Evolutionary conservation across 2,329 filamentous ascomycete genomes (phyloP).

Genomic region (Falciphora oryzae): DNA sequence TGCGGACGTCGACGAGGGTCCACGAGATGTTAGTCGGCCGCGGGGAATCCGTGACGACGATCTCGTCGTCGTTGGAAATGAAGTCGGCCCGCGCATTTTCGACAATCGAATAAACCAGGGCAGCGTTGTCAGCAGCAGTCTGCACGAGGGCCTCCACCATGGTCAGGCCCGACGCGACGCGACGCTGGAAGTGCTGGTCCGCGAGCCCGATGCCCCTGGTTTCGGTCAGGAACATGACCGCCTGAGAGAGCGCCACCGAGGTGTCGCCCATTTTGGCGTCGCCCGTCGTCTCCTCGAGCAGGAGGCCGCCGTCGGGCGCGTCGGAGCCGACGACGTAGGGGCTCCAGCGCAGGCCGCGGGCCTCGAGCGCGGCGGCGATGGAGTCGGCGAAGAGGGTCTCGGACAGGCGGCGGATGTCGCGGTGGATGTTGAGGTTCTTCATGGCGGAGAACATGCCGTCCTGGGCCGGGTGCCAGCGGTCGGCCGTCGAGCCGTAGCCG

Average conservation of each 20-base stretch:
- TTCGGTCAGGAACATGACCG: constrained; percentile 8
- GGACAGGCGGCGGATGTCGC: constrained; percentile 7
- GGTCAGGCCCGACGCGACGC: not conserved
- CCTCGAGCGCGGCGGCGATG: constrained; percentile 4
- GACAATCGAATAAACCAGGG: not conserved
- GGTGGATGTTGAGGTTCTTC: constrained; percentile 9
- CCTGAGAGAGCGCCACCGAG: constrained; percentile 5
- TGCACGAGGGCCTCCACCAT: constrained; percentile 8
- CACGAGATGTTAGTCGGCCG: constrained; percentile 5
- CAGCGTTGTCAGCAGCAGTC: constrained; percentile 2
- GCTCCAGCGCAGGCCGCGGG: constrained; percentile 7
- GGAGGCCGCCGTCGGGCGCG: not conserved
- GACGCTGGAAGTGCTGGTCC: constrained; percentile 9
- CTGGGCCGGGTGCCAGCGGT: not conserved
- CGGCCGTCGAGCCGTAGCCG: not conserved
- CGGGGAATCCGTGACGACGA: constrained; percentile 6
- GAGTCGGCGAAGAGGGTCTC: constrained; percentile 7
- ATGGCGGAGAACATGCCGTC: constrained; percentile 5
- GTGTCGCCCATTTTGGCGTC: constrained; percentile 8
- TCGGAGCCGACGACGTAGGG: constrained; percentile 4
- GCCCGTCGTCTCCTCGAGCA: constrained; percentile 4
- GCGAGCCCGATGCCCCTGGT: constrained; percentile 8
- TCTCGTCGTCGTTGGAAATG: not conserved
- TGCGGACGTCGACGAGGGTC: not conserved
- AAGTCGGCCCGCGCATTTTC: constrained; percentile 3